Evolutionary conservation across 768 basidiomycete genomes (phyloP).

Genomic region (Rhodosporidiobolus sp.): DNA sequence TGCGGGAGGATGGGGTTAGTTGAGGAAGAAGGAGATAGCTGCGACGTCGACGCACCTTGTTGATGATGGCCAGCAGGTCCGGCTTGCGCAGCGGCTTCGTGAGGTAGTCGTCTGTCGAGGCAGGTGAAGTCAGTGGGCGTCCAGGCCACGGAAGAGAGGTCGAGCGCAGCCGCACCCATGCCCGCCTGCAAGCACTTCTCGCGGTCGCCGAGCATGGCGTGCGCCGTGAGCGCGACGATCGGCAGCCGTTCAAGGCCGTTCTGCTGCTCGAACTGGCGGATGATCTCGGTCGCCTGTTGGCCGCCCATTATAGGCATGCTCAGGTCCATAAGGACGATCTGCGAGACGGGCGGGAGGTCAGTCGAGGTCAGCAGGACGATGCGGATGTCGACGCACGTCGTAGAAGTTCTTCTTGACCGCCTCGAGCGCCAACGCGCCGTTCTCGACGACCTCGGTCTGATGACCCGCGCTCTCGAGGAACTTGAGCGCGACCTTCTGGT

Average conservation of each 20-base stretch:
- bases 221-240: conserved; percentile 94
- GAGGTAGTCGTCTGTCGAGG: conserved; percentile 45
- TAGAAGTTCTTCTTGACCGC: conserved; percentile 66
- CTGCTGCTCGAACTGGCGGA: conserved; percentile 76
- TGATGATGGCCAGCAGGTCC: conserved; percentile 44
- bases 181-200: conserved; percentile 71
- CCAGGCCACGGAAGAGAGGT: not conserved
- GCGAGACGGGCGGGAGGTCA: conserved; percentile 2
- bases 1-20: not conserved
- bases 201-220: conserved; percentile 91
- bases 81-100: conserved; percentile 46
- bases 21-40: too few relatives aligned
- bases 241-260: conserved; percentile 70
- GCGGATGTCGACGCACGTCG: conserved; percentile 36
- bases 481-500: conserved; percentile 93
- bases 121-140: not conserved
- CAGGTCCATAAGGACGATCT: conserved; percentile 71
- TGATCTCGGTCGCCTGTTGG: conserved; percentile 92
- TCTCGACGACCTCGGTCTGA: conserved; percentile 93
- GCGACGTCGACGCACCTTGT: conserved; percentile 17
- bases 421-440: conserved; percentile 88
- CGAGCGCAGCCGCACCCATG: conserved; percentile 53
- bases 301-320: conserved; percentile 87
- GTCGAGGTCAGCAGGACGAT: too few relatives aligned
- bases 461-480: conserved; percentile 95